These are phyloP conservation scores for Neocatenulostroma microsporum DNA, from an alignment of 2,329 filamentous ascomycete species.

Conservation along the genomic window DNA sequence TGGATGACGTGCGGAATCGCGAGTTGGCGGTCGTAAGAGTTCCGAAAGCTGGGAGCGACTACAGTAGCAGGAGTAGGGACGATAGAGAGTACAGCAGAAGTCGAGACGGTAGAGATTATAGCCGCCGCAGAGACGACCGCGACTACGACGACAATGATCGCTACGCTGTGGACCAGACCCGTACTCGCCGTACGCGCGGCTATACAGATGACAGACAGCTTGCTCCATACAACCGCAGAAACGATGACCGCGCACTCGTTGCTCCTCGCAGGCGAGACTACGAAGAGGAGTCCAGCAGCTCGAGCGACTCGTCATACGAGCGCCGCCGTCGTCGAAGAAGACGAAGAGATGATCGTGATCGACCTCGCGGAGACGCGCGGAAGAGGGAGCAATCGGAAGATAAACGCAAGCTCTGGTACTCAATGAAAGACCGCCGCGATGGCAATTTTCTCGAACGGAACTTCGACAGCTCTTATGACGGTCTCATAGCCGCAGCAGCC, in stretches of 20 bases:
- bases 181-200: too few species aligned
- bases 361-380: too few species aligned
- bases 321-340: constrained; percentile 1
- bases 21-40: constrained; percentile 10
- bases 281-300: constrained; percentile 7
- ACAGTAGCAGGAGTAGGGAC: too few species aligned
- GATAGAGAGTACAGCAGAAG: too few species aligned
- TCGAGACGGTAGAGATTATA: neutral
- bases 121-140: neutral
- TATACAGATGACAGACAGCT: neutral
- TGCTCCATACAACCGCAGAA: neutral
- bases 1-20: constrained; percentile 8
- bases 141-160: neutral
- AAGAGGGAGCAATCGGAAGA: constrained; percentile 9
- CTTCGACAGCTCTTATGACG: constrained; percentile 20
- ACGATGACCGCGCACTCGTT: too few species aligned
- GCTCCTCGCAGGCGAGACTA: constrained; percentile 3
- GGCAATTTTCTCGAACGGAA: constrained; percentile 16
- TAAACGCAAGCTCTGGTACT: constrained; percentile 14
- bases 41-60: too few species aligned
- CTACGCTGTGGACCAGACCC: neutral
- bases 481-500: constrained; percentile 16
- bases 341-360: constrained; percentile 1
- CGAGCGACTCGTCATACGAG: constrained; percentile 5
- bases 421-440: constrained; percentile 12